Percentiles rank a stretch among this genome's conserved stretches.
phyloP scores from a whole-genome alignment of 148 eudicot species.

The Heliamphora exappendiculata region DNA sequence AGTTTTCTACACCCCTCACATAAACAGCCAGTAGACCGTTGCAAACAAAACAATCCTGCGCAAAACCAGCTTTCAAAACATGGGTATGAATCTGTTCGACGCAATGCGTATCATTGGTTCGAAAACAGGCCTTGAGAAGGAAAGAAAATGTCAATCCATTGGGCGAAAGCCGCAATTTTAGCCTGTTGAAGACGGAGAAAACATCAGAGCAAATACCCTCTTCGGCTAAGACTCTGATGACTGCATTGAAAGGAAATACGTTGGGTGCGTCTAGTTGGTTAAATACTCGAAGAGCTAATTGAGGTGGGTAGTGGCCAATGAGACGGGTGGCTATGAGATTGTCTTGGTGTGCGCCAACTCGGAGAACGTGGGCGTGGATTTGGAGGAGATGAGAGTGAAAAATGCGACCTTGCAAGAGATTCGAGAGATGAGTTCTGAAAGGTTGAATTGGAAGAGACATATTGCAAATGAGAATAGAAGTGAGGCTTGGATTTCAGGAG shows the following conservation, averaged over 20 bases:
- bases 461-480: constrained; percentile 6
- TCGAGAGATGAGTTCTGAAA: constrained; percentile 21
- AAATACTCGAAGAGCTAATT: constrained; percentile 35
- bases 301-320: constrained; percentile 62
- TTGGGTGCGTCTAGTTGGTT: constrained; percentile 41
- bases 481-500: background rate
- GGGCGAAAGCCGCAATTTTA: constrained; percentile 39
- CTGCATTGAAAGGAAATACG: constrained; percentile 65
- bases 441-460: constrained; percentile 14
- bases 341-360: constrained; percentile 50
- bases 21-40: constrained; percentile 56
- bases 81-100: constrained; percentile 46
- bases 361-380: constrained; percentile 52
- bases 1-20: constrained; percentile 43
- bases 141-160: constrained; percentile 70
- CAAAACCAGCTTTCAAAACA: constrained; percentile 38
- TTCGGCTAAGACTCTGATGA: constrained; percentile 50
- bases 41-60: constrained; percentile 40
- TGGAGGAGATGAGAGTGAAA: constrained; percentile 48
- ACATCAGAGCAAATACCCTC: constrained; percentile 32
- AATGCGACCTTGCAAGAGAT: constrained; percentile 45
- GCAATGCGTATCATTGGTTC: constrained; percentile 12
- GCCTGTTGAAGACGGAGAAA: constrained; percentile 25
- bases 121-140: constrained; percentile 48
- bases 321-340: constrained; percentile 72